These are phyloP conservation scores for Encephalitozoon intestinalis DNA, from an alignment of 371 early-diverging fungal genomes.

Conservation along the genomic window DNA sequence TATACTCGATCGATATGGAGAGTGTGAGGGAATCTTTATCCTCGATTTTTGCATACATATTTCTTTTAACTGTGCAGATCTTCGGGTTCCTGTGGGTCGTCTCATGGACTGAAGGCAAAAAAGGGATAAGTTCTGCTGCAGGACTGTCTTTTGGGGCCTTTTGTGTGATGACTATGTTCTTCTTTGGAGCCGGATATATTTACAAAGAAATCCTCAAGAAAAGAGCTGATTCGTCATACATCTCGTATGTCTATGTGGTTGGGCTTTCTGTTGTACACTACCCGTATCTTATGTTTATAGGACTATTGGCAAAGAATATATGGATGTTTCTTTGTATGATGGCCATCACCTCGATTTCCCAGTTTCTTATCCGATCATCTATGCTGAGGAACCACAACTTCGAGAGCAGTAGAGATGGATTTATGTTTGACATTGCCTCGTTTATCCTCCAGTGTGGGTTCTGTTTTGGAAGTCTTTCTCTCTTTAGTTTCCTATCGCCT, in stretches of 20 bases:
- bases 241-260: constrained; percentile 1
- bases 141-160: not conserved
- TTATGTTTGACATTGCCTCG: not conserved
- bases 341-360: not conserved
- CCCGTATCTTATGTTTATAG: not conserved
- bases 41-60: not conserved
- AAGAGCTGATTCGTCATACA: not conserved
- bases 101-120: not conserved
- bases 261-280: not conserved
- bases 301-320: not conserved
- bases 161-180: not conserved
- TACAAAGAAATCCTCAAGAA: not conserved
- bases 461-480: not conserved
- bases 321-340: not conserved
- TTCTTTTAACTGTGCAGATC: not conserved
- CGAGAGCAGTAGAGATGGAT: not conserved
- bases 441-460: not conserved
- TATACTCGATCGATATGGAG: not conserved
- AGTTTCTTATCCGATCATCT: not conserved
- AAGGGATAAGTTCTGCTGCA: not conserved
- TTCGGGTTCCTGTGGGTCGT: not conserved
- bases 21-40: not conserved
- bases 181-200: not conserved
- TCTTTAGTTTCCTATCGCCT: not conserved
- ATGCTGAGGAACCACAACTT: not conserved